Conservation (phyloP, 495 filamentous ascomycete genomes). For the Durotheca rogersii region DNA sequence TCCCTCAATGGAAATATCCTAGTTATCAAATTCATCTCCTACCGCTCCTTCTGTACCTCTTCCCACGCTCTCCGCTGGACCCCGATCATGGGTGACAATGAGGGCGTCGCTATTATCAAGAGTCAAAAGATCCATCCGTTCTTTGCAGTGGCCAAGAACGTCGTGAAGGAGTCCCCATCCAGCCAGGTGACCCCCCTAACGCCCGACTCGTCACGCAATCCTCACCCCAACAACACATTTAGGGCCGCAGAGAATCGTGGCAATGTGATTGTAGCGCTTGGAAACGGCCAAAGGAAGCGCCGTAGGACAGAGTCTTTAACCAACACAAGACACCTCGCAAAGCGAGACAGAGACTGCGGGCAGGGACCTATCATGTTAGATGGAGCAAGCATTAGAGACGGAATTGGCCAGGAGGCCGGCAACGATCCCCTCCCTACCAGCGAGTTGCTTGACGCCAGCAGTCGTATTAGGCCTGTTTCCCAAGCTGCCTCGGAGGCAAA, state of each 20-base stretch:
- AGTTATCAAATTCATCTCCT: not conserved
- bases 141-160: conserved; percentile 34
- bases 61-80: too few relatives aligned
- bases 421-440: not conserved
- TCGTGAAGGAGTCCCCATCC: too few relatives aligned
- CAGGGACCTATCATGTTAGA: conserved; percentile 25
- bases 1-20: not conserved
- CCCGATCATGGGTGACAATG: conserved; percentile 26
- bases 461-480: not conserved
- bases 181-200: conserved; percentile 24
- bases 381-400: conserved; percentile 7
- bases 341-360: conserved; percentile 19
- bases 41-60: not conserved
- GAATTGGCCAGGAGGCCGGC: not conserved
- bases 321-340: not conserved
- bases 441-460: not conserved
- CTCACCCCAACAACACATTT: conserved; percentile 11
- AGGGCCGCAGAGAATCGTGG: conserved; percentile 5
- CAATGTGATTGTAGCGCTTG: conserved; percentile 2
- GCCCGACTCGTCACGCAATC: conserved; percentile 27
- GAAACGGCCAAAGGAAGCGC: conserved; percentile 28
- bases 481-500: not conserved
- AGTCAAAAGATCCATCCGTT: conserved; percentile 45
- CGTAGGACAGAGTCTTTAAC: conserved; percentile 9
- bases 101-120: conserved; percentile 8